Evolutionary conservation across 23 red algal species (phyloP), one percentile per base, ranked within the genome.

Genomic region (Gracilaria domingensis): DNA sequence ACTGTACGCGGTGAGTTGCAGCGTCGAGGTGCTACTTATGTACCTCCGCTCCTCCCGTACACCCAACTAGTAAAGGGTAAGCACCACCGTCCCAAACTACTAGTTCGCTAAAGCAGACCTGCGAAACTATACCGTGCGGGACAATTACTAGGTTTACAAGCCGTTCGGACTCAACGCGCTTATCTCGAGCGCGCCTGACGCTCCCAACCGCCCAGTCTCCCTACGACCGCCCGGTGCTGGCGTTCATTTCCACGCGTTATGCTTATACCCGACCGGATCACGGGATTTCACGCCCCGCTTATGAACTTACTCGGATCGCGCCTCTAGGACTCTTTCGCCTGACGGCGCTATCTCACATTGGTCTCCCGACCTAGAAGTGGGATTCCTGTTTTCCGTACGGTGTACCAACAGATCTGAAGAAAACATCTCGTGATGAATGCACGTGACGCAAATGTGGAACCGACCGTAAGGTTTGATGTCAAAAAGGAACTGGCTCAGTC

Each of bases 61-160:
- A 7, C 65, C 35, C 65, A 4, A n/a, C 3, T 29, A 64, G 58
- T 64, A 64, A 64, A 64, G 6, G 58, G 58, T 64, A 64, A 8
- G 1, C 65, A 33, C 65, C 65, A 35, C 4, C 65, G 1, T 34
- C 23, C 28, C 8, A 33, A 70, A 70, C 24, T 70, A 36, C 35
- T 4, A 26, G 4, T 17, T 70, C n/a, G n/a, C 65, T 70, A 70
- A 70, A 70, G 65, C 65, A 70, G 65, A 70, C 65, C 65, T 34
- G 65, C 4, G 65, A n/a, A n/a, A n/a, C 65, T 36, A 35, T 70
- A 70, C 65, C 25, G 17, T 25, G 35, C 65, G 65, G 65, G 18
- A 34, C 28, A 36, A 16, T 17, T 36, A 7, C 35, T 45, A 70
- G 65, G 65, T 70, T 70, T 70, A 70, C 65, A 70, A 70, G 65